Conservation (phyloP, 495 filamentous ascomycete genomes). For the Lepidopterella palustris region DNA sequence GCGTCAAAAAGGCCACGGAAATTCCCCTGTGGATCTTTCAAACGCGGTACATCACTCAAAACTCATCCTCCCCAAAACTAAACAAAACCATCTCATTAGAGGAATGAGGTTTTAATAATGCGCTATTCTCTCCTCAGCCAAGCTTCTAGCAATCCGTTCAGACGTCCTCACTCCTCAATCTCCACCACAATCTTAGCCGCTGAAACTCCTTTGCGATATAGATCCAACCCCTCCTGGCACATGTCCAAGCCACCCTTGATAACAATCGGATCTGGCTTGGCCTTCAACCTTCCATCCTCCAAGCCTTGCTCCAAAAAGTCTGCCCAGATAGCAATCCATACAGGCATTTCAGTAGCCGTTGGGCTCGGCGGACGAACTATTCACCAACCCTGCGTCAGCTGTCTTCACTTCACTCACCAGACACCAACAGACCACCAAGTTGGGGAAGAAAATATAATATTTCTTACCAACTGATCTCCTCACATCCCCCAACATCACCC, state of each 20-base stretch:
- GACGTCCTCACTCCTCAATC: too few relatives aligned
- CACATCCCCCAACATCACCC: slow-evolving; percentile 1
- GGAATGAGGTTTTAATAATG: too few relatives aligned
- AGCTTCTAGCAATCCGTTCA: too few relatives aligned
- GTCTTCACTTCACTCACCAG: not conserved
- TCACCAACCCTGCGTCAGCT: too few relatives aligned
- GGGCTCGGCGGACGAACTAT: not conserved
- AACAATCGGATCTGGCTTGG: slow-evolving; percentile 36
- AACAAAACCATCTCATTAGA: too few relatives aligned
- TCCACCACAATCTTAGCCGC: slow-evolving; percentile 39
- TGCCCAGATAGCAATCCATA: slow-evolving; percentile 13
- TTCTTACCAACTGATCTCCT: not conserved
- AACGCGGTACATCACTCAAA: too few relatives aligned
- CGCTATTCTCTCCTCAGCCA: too few relatives aligned
- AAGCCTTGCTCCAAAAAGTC: slow-evolving; percentile 18
- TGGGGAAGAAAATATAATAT: not conserved
- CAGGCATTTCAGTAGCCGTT: not conserved
- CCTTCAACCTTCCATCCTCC: slow-evolving; percentile 13
- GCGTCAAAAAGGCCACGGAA: too few relatives aligned
- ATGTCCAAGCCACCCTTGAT: slow-evolving; percentile 35
- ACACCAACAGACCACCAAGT: not conserved
- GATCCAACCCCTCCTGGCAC: slow-evolving; percentile 36
- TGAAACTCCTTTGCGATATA: slow-evolving; percentile 34
- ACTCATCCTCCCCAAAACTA: too few relatives aligned
- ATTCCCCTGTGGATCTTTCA: too few relatives aligned